Percentiles rank a stretch among this genome's conserved stretches.
Conservation (phyloP, 192 early-diverging fungal genomes). For the Geranomyces variabilis region DNA sequence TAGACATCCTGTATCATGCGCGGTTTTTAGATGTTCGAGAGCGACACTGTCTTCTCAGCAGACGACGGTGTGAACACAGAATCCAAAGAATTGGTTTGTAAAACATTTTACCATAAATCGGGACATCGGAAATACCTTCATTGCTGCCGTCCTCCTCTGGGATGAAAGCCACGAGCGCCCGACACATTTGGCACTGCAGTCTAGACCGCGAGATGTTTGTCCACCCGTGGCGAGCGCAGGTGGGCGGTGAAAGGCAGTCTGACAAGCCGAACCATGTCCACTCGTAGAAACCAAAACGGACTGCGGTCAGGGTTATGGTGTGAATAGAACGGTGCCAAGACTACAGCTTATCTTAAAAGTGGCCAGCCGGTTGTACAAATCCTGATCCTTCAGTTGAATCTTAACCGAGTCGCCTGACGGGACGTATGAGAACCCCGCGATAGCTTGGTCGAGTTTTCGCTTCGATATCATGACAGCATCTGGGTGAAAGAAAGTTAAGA, state of each 20-base stretch:
- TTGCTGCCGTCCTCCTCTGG: neutral
- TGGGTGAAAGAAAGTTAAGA: too few relatives aligned
- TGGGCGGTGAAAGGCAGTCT: slow-evolving; percentile 14
- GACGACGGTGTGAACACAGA: neutral
- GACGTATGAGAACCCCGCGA: neutral
- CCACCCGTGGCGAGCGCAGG: slow-evolving; percentile 21
- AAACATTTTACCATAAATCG: too few relatives aligned
- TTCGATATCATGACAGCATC: slow-evolving; percentile 6
- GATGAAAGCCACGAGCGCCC: neutral
- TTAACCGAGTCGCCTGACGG: neutral
- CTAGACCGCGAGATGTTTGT: neutral
- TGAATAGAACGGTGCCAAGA: neutral
- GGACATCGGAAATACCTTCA: neutral
- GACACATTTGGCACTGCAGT: neutral
- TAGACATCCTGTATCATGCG: slow-evolving; percentile 11
- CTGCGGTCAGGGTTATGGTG: neutral
- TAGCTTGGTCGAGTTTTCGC: slow-evolving; percentile 18
- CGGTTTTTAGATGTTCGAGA: neutral
- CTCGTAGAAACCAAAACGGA: slow-evolving; percentile 5
- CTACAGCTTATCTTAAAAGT: slow-evolving; percentile 21
- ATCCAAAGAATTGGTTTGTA: neutral
- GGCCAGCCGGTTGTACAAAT: slow-evolving; percentile 2
- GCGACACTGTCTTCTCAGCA: neutral
- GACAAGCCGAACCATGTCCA: slow-evolving; percentile 11
- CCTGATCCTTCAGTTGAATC: slow-evolving; percentile 10